Conservation (phyloP, 2,329 filamentous ascomycete species). For the Xylariaceae sp. region DNA sequence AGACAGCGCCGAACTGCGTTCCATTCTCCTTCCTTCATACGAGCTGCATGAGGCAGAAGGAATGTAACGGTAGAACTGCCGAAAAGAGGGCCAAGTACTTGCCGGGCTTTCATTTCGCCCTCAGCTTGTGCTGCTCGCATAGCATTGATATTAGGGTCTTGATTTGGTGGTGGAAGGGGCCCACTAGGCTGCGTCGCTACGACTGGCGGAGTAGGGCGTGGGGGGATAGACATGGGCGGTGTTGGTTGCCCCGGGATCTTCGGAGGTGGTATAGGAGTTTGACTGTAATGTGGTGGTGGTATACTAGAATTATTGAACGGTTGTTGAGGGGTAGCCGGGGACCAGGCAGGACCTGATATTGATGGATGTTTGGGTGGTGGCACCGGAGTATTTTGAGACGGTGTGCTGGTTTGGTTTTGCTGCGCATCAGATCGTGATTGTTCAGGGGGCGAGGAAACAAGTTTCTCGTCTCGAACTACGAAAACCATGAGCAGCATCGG, state of each 20-base stretch:
- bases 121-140: slow-evolving; percentile 43
- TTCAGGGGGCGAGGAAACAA: slow-evolving; percentile 32
- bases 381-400: slow-evolving; percentile 26
- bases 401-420: slow-evolving; percentile 31
- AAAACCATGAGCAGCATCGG: slow-evolving; percentile 80
- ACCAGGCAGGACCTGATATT: slow-evolving; percentile 49
- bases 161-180: slow-evolving; percentile 23
- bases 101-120: slow-evolving; percentile 55
- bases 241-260: slow-evolving; percentile 33
- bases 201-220: slow-evolving; percentile 12
- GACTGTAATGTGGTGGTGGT: slow-evolving; percentile 30
- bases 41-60: slow-evolving; percentile 63
- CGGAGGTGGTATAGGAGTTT: slow-evolving; percentile 34
- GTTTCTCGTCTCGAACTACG: slow-evolving; percentile 65
- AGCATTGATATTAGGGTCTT: slow-evolving; percentile 37
- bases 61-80: slow-evolving; percentile 64
- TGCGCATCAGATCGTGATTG: slow-evolving; percentile 24
- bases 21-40: slow-evolving; percentile 69
- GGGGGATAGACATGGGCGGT: slow-evolving; percentile 16
- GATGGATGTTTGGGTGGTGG: slow-evolving; percentile 45
- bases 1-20: slow-evolving; percentile 67
- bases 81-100: slow-evolving; percentile 61
- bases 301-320: slow-evolving; percentile 26
- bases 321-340: slow-evolving; percentile 47
- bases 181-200: slow-evolving; percentile 16